Base-by-base conservation (phyloP, 306 rosid species). In the Malus sieversii region DNA sequence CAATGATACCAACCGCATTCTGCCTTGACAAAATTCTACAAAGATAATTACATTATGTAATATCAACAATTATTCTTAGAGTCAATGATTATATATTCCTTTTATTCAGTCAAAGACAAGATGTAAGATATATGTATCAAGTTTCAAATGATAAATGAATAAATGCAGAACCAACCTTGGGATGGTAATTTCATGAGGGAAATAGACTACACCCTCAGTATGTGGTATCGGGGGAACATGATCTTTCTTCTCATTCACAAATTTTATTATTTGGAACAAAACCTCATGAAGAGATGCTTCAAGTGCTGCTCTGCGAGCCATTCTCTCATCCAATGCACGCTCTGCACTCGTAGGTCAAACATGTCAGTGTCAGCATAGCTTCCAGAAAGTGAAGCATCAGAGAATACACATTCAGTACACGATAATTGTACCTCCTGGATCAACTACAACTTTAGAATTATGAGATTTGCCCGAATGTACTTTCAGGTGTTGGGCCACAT, bases 221-320 rank as follows among this genome's bases (percentile, higher is more conserved):
- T 76, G 87, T 66, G 98, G 99, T 76, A 95, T 92, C 20, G 96
- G 88, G 33, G 99, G 98, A 74, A 96, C 90, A 51, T 96, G 99
- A 80, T 96, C 99, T 88, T 89, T 96, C 82, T 96, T 96, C 88
- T 96, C 99, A 46, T 96, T 90, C 84, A 96, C 97, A 62, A 96
- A 96, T 75, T 92, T 96, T 79, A 96, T 89, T 69, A 96, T 87
- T 76, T 96, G 99, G 84, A 92, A 90, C 75, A 96, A 82, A 82
- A 89, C 96, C 70, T 92, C 98, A 44, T 90, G 91, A 66, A 96
- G 98, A 12, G 93, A 87, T 79, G 88, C 87, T 83, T 96, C 99
- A 68, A 96, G 93, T 48, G 91, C 87, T 11, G 89, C 89, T 78
- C 92, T 92, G 62, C 98, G 89, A 64, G 86, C 86, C 76, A 73